Evolutionary conservation across 1,139 yeast species (phyloP), one percentile per base, ranked within the genome.

Genomic region (Suhomyces chickasaworum): DNA sequence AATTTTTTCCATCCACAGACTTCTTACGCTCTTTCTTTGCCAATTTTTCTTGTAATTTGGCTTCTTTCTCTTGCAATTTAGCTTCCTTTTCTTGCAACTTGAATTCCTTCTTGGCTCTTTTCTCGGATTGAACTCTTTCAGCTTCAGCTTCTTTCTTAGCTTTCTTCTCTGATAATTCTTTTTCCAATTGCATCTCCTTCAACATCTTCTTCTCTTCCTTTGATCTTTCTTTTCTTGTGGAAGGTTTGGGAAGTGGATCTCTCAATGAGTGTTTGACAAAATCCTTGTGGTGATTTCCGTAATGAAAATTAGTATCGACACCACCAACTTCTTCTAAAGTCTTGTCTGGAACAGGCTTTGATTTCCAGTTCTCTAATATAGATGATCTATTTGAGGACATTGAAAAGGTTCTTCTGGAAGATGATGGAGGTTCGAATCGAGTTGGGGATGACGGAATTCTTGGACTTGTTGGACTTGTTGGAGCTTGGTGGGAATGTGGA

Each of bases 241-340:
- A 40, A 15, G 49, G 43, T 38, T 54, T 56, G 1, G 53, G 53
- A 9, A 43, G 42, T 6, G 43, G 41, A 3, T 46, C 55, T 47
- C 78, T 62, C 55, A 74, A 55, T 1, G 78, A 73, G 46, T 69
- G 76, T 22, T 59, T 55, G 9, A 64, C 60, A 54, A 74, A 73
- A 31, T 69, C 73, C 41, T 58, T 62, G 51, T 71, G 75, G 48
- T 73, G 78, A 43, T 69, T 69, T 39, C 63, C 68, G 52, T 73
- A 73, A 8, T 53, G 55, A 50, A 68, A 70, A 46, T 65, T 60
- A 17, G 58, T 60, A 37, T 57, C 61, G 21, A 70, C 60, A 1
- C 75, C 75, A 1, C 62, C 56, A 17, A 39, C 40, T 18, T 50
- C 44, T 15, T 49, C 52, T 2, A 53, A 47, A 18, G 34, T 41